Evolutionary conservation across 306 rosid genomes (phyloP).

Genomic region (Lathyrus aphaca): DNA sequence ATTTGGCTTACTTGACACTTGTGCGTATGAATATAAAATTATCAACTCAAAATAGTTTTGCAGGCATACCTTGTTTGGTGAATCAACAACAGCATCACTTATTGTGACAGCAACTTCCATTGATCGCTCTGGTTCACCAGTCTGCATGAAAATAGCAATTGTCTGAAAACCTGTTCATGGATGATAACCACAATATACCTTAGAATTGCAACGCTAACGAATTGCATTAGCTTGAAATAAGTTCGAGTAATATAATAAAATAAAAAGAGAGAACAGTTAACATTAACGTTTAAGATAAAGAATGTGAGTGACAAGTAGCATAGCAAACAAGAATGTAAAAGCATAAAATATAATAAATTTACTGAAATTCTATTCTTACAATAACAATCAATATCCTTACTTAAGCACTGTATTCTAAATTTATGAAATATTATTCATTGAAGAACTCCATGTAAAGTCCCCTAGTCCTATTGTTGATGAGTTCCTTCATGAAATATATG

Average conservation of each 20-base stretch:
- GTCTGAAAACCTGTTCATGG: conserved; percentile 99
- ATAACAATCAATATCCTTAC: not conserved
- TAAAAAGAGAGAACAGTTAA: conserved; percentile 29
- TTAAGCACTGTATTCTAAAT: conserved; percentile 20
- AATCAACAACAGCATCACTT: conserved; percentile 75
- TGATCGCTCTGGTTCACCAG: conserved; percentile 72
- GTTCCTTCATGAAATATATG: conserved; percentile 3
- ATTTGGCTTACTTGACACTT: conserved; percentile 9
- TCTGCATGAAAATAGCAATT: conserved; percentile 99
- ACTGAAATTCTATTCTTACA: too few relatives aligned
- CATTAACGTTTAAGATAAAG: conserved; percentile 21
- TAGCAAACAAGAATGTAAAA: conserved; percentile 18
- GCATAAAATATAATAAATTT: not conserved
- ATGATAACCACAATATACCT: conserved; percentile 89
- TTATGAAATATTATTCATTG: conserved; percentile 2
- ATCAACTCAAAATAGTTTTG: conserved; percentile 28
- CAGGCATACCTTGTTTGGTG: conserved; percentile 79
- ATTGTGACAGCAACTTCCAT: conserved; percentile 57
- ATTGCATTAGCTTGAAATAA: conserved; percentile 46
- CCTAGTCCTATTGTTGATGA: not conserved
- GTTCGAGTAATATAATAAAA: conserved; percentile 35
- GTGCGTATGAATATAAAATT: conserved; percentile 6
- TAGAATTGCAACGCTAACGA: conserved; percentile 65
- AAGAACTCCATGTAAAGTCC: not conserved
- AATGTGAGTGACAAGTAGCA: conserved; percentile 20